Conservation (phyloP, 768 basidiomycete genomes). For the Russula sp. region DNA sequence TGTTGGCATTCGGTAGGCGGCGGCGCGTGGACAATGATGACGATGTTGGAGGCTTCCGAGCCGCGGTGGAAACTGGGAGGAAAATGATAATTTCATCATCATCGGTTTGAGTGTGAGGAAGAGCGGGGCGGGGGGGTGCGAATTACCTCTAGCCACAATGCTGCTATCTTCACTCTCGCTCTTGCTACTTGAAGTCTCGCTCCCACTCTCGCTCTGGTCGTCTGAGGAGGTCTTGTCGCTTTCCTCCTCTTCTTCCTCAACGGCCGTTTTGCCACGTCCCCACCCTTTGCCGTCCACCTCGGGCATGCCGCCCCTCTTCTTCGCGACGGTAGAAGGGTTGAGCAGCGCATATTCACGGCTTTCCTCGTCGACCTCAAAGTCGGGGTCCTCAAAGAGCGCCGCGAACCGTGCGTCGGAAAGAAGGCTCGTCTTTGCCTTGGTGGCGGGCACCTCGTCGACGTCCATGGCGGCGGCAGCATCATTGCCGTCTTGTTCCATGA, state of each 20-base stretch:
- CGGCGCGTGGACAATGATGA: conserved; percentile 19
- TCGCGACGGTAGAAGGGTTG: conserved; percentile 78
- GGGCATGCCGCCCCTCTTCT: conserved; percentile 31
- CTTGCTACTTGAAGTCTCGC: conserved; percentile 4
- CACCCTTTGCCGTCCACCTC: conserved; percentile 18
- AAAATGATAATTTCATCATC: not conserved
- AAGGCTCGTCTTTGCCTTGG: conserved; percentile 40
- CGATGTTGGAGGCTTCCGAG: not conserved
- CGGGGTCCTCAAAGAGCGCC: conserved; percentile 84
- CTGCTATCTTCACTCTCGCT: conserved; percentile 40
- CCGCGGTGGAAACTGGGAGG: not conserved
- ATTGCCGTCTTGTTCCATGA: conserved; percentile 33
- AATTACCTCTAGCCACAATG: conserved; percentile 34
- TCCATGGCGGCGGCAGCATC: conserved; percentile 36
- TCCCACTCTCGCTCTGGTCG: conserved; percentile 29
- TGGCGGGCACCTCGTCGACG: conserved; percentile 31
- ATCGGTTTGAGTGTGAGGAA: not conserved
- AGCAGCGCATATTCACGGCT: conserved; percentile 87
- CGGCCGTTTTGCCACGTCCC: conserved; percentile 26
- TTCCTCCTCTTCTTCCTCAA: conserved; percentile 63
- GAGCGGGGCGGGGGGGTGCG: not conserved
- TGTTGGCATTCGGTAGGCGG: conserved; percentile 40
- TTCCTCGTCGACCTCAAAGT: conserved; percentile 86
- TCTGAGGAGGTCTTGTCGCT: conserved; percentile 58
- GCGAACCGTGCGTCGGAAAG: conserved; percentile 87